Base-by-base conservation (phyloP, 1,139 yeast species). In the Debaryomyces coudertii region DNA sequence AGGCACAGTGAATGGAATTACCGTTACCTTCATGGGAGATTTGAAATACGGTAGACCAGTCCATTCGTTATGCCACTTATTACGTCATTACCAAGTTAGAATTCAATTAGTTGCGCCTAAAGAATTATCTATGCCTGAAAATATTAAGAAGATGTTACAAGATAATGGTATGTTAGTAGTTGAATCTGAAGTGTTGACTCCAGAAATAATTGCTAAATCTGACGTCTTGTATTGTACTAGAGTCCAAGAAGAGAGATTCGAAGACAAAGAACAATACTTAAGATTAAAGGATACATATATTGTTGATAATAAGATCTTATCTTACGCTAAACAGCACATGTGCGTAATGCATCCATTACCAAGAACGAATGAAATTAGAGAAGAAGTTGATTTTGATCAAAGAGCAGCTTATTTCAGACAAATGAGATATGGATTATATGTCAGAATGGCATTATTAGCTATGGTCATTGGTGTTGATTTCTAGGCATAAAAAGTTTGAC, bases 401-500 rank as follows among this genome's bases (percentile, higher is more conserved):
- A 87, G 99, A 71, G 98, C 99, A 55, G 98, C 98, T 51, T 93
- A 93, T 77, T 93, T 93, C 79, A 88, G 99, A 82, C 98, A 92
- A 78, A 93, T 93, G 98, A 87, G 95, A 71, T 93, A 93, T 65
- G 99, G 99, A 51, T 79, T 95, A 69, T 95, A 85, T 66, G 96
- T 95, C 46, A 90, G 99, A 80, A 95, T 95, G 99, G 99, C 99
- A 15, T 76, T 95, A 56, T 80, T 95, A 67, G 97, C 98, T 50
- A 87, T 93, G 95, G 99, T 95, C 54, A 83, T 95, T 71, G 99
- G 99, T 61, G 88, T 82, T 59, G 88, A 83, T 59, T 77, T 78
- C 53, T 74, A 68, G 53, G 28, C 18, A 27, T 22, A 12, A 23
- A 35, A 25, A 16, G 7, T 15, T 39, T 25, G 16, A 39, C 43